Conservation (phyloP, 1,284 basidiomycete species). For the Volvariella volvacea region DNA sequence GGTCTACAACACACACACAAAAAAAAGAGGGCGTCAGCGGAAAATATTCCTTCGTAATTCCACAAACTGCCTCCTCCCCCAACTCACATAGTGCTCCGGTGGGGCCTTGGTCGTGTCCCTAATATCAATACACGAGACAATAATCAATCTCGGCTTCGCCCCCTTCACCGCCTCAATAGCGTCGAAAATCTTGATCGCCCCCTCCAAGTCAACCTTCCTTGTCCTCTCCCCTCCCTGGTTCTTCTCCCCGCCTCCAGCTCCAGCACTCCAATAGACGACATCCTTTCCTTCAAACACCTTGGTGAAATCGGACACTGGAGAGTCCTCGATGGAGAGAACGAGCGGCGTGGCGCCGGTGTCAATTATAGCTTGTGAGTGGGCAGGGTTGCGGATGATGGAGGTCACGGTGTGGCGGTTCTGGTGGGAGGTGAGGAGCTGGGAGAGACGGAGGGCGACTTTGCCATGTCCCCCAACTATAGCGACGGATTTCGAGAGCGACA, state of each 20-base stretch:
- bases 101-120: conserved; percentile 41
- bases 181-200: conserved; percentile 68
- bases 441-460: conserved; percentile 50
- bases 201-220: conserved; percentile 64
- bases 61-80: no score
- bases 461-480: conserved; percentile 48
- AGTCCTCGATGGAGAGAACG: conserved; percentile 56
- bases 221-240: conserved; percentile 61
- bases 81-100: conserved; percentile 52
- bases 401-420: conserved; percentile 43
- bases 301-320: conserved; percentile 40
- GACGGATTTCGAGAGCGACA: conserved; percentile 28
- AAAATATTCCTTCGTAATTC: no score
- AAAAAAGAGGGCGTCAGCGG: no score
- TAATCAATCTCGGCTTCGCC: conserved; percentile 46
- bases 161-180: conserved; percentile 52
- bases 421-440: conserved; percentile 33
- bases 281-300: conserved; percentile 37
- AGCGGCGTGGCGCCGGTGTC: conserved; percentile 40
- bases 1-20: no score
- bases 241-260: conserved; percentile 46
- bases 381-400: conserved; percentile 51
- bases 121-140: conserved; percentile 64
- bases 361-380: conserved; percentile 41
- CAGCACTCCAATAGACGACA: conserved; percentile 57